Conservation (phyloP, 805 yeast genomes). For the Lachancea dasiensis region DNA sequence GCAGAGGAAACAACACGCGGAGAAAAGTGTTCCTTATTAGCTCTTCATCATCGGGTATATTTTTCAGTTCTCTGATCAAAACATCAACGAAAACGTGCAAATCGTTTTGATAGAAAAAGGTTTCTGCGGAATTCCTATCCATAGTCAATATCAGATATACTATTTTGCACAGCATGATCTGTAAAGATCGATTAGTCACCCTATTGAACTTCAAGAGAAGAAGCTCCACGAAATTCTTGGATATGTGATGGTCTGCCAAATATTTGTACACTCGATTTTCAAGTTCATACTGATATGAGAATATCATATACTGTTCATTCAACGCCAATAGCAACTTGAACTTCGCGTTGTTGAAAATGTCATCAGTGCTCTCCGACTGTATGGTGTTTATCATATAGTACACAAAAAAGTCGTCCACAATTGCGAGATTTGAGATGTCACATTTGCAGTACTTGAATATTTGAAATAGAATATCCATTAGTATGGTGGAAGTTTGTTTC, state of each 20-base stretch:
- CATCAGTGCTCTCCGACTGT: conserved; percentile 41
- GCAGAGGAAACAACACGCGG: conserved; percentile 65
- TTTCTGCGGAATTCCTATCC: conserved; percentile 44
- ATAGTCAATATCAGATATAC: conserved; percentile 69
- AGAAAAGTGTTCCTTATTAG: conserved; percentile 62
- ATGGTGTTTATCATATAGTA: conserved; percentile 43
- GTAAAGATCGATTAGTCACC: conserved; percentile 59
- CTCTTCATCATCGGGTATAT: conserved; percentile 56
- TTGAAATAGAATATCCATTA: conserved; percentile 50
- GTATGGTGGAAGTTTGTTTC: conserved; percentile 38
- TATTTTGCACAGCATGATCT: conserved; percentile 72
- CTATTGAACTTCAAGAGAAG: conserved; percentile 74
- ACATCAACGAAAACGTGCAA: conserved; percentile 79
- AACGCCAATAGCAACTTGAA: conserved; percentile 67
- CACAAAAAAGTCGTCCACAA: conserved; percentile 41
- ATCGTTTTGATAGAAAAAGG: conserved; percentile 76
- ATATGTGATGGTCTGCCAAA: conserved; percentile 40
- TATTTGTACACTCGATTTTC: conserved; percentile 52
- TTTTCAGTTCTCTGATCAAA: conserved; percentile 68
- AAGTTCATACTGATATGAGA: conserved; percentile 32
- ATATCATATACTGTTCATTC: conserved; percentile 83
- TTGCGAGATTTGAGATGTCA: conserved; percentile 35
- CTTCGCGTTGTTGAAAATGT: conserved; percentile 57
- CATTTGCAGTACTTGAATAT: conserved; percentile 47
- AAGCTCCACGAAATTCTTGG: conserved; percentile 57